Base-by-base conservation (phyloP, 352 stramenopile genomes). In the Phytophthora ohioensis region DNA sequence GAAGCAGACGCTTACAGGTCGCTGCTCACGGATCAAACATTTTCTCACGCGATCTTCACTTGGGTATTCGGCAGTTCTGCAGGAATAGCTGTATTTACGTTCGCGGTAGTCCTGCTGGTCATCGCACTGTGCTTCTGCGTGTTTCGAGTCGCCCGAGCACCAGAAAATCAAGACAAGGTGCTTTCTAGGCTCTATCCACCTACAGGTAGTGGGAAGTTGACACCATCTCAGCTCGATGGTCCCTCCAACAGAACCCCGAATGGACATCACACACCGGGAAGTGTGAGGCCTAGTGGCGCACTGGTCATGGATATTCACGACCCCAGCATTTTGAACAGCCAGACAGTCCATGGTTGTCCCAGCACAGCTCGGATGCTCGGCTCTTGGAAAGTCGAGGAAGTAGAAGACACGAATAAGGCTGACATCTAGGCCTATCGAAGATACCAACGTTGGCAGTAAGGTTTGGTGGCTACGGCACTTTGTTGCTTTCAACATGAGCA, bases 131-230 rank as follows among this genome's bases (percentile, higher is more conserved):
- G 73, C 43, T 91, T 84, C 64, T 90, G 81, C 47, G 57, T 84
- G 12, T 91, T 81, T 75, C 81, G 83, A n/a, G 51, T 88, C 12
- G 81, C 64, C 31, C 75, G 76, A 53, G 80, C 85, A 3, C 85
- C 85, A 0, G 85, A 93, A 49, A 90, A 93, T 59, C 85, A 88
- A 48, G 85, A 93, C 67, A 80, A 78, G 30, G 67, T 83, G 35
- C 73, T 78, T 21, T 31, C 67, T 41, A 57, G 41, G 0, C 53
- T 78, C 3, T 65, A 72, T 41, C 60, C 70, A 13, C 47, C 56
- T n/a, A 30, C 3, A 21, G 47, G 6, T 36, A 45, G 30, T 36
- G 36, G 35, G 11, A 57, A 34, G 17, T 31, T 12, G 10, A 48
- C n/a, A 31, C 42, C 42, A 31, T 32, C 42, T 48, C 5, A 48